phyloP scores from a whole-genome alignment of 345 rosid species.

The Populus deltoides region DNA sequence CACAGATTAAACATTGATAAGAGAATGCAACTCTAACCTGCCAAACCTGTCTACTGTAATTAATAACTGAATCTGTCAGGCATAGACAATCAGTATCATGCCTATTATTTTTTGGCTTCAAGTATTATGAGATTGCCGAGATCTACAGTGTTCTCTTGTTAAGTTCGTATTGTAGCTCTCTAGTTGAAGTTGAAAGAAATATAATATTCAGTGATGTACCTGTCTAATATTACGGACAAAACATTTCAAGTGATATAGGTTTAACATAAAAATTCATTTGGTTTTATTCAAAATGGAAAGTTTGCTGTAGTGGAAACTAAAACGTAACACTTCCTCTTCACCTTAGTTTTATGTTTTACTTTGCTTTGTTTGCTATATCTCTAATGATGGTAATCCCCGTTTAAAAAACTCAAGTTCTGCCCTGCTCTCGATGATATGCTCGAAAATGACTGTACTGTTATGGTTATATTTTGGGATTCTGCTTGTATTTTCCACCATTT shows the following conservation, averaged over 20 bases:
- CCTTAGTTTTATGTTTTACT: not conserved
- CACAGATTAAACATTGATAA: not conserved
- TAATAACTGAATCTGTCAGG: not conserved
- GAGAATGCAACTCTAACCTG: not conserved
- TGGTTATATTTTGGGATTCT: not conserved
- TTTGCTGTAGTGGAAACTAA: not conserved
- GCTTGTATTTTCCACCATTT: not conserved
- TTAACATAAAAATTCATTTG: not conserved
- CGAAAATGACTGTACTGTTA: too few relatives aligned
- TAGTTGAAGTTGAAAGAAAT: not conserved
- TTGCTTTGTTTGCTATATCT: not conserved
- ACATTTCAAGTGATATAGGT: not conserved
- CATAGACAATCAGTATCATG: not conserved
- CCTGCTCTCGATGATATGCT: not conserved
- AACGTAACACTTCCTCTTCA: not conserved
- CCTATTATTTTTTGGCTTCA: not conserved
- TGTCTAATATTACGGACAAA: not conserved
- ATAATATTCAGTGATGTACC: too few relatives aligned
- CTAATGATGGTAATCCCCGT: too few relatives aligned
- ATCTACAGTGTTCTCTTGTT: not conserved
- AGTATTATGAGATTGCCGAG: not conserved
- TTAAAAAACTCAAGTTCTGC: not conserved
- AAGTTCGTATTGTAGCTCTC: not conserved
- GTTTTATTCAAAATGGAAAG: not conserved
- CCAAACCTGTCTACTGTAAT: not conserved